Conservation (phyloP, 1,284 basidiomycete species). For the Malassezia globosa region DNA sequence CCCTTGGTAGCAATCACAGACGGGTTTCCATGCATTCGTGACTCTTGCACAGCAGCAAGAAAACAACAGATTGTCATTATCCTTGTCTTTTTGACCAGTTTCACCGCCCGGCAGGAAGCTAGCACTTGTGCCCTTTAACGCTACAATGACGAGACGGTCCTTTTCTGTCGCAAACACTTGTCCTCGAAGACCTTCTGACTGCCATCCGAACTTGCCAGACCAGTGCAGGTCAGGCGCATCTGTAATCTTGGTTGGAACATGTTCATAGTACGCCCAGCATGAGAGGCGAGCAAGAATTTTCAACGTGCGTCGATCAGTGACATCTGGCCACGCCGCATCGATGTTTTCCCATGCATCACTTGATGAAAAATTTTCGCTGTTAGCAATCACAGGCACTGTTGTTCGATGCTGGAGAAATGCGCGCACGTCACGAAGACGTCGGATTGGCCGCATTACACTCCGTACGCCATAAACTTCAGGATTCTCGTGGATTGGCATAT, state of each 20-base stretch:
- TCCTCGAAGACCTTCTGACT: constrained; percentile 76
- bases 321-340: constrained; percentile 54
- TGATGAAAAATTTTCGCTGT: constrained; percentile 6
- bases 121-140: constrained; percentile 87
- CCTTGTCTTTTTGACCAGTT: constrained; percentile 78
- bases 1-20: constrained; percentile 70
- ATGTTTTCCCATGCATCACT: constrained; percentile 50
- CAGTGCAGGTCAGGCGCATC: constrained; percentile 20
- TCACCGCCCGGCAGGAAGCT: constrained; percentile 67
- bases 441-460: background rate
- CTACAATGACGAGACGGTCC: constrained; percentile 73
- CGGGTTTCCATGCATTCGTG: constrained; percentile 86
- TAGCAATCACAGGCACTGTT: background rate
- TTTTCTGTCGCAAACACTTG: constrained; percentile 55
- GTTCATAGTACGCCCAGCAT: constrained; percentile 64
- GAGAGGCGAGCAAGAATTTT: constrained; percentile 84
- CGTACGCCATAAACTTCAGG: no score
- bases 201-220: constrained; percentile 82
- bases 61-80: constrained; percentile 92
- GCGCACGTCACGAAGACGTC: constrained; percentile 10
- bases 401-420: constrained; percentile 2
- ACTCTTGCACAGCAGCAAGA: constrained; percentile 94
- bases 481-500: no score
- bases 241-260: constrained; percentile 15
- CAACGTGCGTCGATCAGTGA: constrained; percentile 64